Conservation (phyloP, 495 filamentous ascomycete species). For the Aspergillus steynii region DNA sequence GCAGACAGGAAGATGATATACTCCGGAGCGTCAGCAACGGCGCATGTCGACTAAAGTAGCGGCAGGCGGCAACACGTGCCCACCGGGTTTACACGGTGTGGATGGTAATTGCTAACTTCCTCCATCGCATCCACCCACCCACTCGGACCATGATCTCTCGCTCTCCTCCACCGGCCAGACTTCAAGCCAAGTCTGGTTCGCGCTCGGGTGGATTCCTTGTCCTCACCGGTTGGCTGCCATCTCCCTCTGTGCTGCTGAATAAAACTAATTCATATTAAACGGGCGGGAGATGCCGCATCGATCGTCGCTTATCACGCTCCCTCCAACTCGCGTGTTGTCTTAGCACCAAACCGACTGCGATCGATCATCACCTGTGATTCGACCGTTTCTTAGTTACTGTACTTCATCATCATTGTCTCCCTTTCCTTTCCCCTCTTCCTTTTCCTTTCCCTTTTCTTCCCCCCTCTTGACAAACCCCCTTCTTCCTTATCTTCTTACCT, state of each 20-base stretch:
- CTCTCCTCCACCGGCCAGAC: neutral
- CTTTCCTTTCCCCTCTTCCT: conserved; percentile 2
- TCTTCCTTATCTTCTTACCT: neutral
- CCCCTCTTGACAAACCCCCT: neutral
- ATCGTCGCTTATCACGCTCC: conserved; percentile 15
- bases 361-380: neutral
- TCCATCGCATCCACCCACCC: neutral
- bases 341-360: neutral
- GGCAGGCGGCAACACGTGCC: no score
- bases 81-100: no score
- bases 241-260: conserved; percentile 2
- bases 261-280: conserved; percentile 8
- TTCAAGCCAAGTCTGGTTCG: neutral
- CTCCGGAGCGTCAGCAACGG: no score
- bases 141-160: neutral
- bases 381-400: neutral
- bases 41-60: no score
- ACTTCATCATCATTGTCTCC: neutral
- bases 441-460: conserved; percentile 1
- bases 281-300: conserved; percentile 16
- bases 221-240: conserved; percentile 1
- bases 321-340: conserved; percentile 4
- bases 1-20: no score
- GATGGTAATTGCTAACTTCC: neutral
- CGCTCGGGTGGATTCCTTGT: neutral